Evolutionary conservation across 352 stramenopile genomes (phyloP), one percentile per base, ranked within the genome.

Genomic region (Pythium rishiriense): DNA sequence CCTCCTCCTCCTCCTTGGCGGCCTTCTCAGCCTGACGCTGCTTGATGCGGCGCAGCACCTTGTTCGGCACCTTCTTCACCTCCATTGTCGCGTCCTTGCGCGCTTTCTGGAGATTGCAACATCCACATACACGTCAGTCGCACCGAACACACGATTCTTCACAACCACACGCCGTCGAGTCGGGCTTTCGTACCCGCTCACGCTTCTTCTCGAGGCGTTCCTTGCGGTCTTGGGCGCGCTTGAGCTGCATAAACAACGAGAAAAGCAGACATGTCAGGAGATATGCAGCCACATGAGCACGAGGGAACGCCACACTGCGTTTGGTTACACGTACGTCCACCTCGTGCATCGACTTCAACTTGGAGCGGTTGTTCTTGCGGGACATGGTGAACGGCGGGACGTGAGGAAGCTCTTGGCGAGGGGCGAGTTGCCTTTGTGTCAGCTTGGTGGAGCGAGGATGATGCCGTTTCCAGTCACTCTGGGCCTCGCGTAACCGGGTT

Each of bases 31-130:
- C 48, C 48, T 70, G 42, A 5, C 66, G 67, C 19, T 46, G 47
- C 60, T 78, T 64, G 24, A 78, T 81, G 47, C 73, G 73, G 25
- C 73, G 73, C 33, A 74, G 37, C 25, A 81, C 73, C 55, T 81
- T 81, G 54, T 57, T 63, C 45, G 73, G 70, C 29, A 81, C 69
- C 61, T 81, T 81, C 60, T 81, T 81, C 39, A 74, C 66, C 31
- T 58, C 42, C 48, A 70, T 63, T n/a, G 64, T 78, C n/a, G 50
- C 51, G 28, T 71, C 50, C 51, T 72, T 69, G 24, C 72, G 37
- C 19, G 54, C 66, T 72, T 72, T 72, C 66, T 72, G 21, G 9
- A 46, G 25, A 17, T 12, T 25, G 7, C 15, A 8, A 39, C 17
- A 54, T 17, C 7, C 7, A 51, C 7, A 5, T 26, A 25, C 31